Evolutionary conservation across 2,329 filamentous ascomycete species (phyloP), one percentile per base, ranked within the genome.

Genomic region (Trichoderma simmonsii): DNA sequence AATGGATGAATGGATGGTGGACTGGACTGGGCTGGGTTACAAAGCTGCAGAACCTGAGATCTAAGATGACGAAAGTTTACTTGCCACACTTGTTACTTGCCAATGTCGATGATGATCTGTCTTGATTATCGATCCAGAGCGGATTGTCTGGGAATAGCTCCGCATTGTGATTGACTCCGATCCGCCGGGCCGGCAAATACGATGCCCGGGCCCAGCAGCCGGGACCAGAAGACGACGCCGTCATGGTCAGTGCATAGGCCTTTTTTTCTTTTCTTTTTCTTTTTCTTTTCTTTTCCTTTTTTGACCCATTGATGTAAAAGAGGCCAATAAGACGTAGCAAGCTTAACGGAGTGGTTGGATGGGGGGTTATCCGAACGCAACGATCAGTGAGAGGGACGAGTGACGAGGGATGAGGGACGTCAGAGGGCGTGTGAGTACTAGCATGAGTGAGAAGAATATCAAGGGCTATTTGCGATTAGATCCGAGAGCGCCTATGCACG

Each of bases 401-500:
- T n/a, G n/a, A n/a, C n/a, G n/a, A 34, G 32, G 34, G 28, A 15
- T 24, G 18, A 24, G 30, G 34, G 56, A 5, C 64, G 18, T 1
- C 64, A 4, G 12, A 28, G 26, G 54, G 65, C 51, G 43, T 59
- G 54, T 60, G 65, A 36, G 65, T 14, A 4, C 14, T 9, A 54
- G 34, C 1, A 15, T 32, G 30, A 48, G 21, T 32, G 65, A 36
- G 34, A 68, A 68, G 56, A 60, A 68, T 68, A 68, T 54, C 59
- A 68, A 68, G 62, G 9, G 54, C 18, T 68, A n/a, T 32, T 26
- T 48, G 65, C 7, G 28, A 11, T 68, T 48, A 48, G 65, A 60
- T 59, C 65, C 24, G 32, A 59, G 51, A 15, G 54, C 64, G 64
- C 51, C 24, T 67, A 68, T 68, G 65, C 59, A 68, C 26, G 54